These are phyloP conservation scores for Lepidopterella palustris DNA, from an alignment of 495 filamentous ascomycete genomes.

Conservation along the genomic window DNA sequence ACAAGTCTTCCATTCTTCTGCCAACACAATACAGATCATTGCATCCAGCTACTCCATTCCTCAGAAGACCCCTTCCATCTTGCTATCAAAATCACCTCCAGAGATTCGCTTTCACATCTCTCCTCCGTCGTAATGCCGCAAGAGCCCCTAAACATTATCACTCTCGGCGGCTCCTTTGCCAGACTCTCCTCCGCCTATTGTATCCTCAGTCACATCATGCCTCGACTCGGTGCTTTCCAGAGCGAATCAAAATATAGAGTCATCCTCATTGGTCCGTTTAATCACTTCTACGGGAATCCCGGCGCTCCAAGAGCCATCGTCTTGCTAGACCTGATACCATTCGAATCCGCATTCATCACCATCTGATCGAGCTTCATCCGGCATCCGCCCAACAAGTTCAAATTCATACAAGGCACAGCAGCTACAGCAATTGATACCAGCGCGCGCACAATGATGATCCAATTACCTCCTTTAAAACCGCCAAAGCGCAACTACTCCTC, in stretches of 20 bases:
- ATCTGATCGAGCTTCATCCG: conserved; percentile 14
- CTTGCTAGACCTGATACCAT: conserved; percentile 4
- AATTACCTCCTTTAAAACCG: not conserved
- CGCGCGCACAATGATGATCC: conserved; percentile 10
- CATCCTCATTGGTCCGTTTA: conserved; percentile 22
- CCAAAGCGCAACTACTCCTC: too few relatives aligned
- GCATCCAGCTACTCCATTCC: not conserved
- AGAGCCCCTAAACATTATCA: conserved; percentile 19
- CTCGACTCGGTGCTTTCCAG: conserved; percentile 7
- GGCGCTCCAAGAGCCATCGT: conserved; percentile 23
- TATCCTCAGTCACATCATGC: conserved; percentile 17
- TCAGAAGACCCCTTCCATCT: not conserved
- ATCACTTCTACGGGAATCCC: conserved; percentile 27
- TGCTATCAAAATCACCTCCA: not conserved
- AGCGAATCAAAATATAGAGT: conserved; percentile 14
- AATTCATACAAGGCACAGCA: conserved; percentile 18
- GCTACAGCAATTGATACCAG: conserved; percentile 16
- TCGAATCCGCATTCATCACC: conserved; percentile 11
- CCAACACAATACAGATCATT: not conserved
- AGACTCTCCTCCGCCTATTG: conserved; percentile 21
- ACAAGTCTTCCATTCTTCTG: too few relatives aligned
- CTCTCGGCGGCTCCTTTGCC: conserved; percentile 22
- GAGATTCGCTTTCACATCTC: not conserved
- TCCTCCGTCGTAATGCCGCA: conserved; percentile 2
- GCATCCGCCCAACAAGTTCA: conserved; percentile 13